These are phyloP conservation scores for Hypsizygus ulmarius DNA, from an alignment of 1,284 basidiomycete genomes.

Conservation along the genomic window DNA sequence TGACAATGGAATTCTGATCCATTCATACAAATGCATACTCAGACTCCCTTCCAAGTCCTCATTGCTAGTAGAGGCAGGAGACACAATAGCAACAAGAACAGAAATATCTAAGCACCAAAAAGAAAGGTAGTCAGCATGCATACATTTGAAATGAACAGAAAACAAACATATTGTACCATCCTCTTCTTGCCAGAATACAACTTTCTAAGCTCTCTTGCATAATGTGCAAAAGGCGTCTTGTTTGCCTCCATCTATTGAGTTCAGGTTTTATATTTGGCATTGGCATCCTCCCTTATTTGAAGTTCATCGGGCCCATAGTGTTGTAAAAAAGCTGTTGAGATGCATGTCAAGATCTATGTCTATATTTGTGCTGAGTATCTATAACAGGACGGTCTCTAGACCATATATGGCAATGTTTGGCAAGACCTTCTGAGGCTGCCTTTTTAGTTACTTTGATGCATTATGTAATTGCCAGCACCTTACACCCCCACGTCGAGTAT, in stretches of 20 bases:
- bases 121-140: not conserved
- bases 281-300: too few relatives aligned
- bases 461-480: too few relatives aligned
- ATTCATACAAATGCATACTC: too few relatives aligned
- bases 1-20: too few relatives aligned
- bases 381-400: too few relatives aligned
- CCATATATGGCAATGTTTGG: too few relatives aligned
- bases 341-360: not conserved
- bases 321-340: too few relatives aligned
- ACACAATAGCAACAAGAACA: slow-evolving; percentile 59
- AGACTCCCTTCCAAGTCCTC: too few relatives aligned
- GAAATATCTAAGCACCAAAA: slow-evolving; percentile 53
- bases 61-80: slow-evolving; percentile 31
- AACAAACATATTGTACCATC: slow-evolving; percentile 53
- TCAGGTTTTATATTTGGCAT: slow-evolving; percentile 5
- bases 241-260: slow-evolving; percentile 33
- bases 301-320: too few relatives aligned
- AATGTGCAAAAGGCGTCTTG: slow-evolving; percentile 67
- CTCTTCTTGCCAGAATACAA: slow-evolving; percentile 68
- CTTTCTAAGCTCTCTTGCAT: slow-evolving; percentile 63
- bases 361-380: not conserved
- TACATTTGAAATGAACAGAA: not conserved
- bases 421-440: too few relatives aligned
- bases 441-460: too few relatives aligned
- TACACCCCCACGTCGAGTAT: too few relatives aligned